Percentiles rank a stretch among this genome's conserved stretches.
Conservation (phyloP, 306 rosid species). For the Crotalaria pallida region DNA sequence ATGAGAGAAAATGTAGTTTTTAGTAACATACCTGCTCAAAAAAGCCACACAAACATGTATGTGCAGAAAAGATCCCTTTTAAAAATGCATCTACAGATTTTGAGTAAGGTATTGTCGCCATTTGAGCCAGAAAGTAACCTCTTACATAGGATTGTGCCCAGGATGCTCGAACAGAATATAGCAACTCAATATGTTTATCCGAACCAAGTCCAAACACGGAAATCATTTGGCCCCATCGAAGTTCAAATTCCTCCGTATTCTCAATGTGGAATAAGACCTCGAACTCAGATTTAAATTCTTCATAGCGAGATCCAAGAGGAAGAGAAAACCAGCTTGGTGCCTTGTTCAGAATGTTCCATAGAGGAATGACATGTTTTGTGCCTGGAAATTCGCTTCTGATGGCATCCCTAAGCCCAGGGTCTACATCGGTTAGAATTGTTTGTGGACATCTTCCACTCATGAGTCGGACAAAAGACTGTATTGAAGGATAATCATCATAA, state of each 20-base stretch:
- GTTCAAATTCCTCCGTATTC: constrained; percentile 74
- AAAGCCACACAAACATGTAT: constrained; percentile 75
- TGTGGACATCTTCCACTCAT: constrained; percentile 93
- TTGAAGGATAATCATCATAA: constrained; percentile 34
- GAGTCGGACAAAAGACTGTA: constrained; percentile 72
- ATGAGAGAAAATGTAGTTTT: not conserved
- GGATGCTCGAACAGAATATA: constrained; percentile 53
- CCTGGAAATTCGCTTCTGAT: constrained; percentile 59
- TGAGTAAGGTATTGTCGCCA: constrained; percentile 53
- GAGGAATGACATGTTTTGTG: constrained; percentile 64
- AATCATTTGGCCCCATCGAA: constrained; percentile 80
- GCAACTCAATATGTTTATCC: constrained; percentile 62
- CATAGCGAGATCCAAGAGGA: constrained; percentile 68
- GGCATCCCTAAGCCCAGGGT: constrained; percentile 74
- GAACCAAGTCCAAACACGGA: constrained; percentile 60
- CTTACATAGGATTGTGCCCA: constrained; percentile 74
- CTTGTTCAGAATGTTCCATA: constrained; percentile 61
- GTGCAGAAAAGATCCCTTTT: constrained; percentile 58
- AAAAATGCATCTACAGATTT: constrained; percentile 61
- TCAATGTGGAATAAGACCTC: constrained; percentile 63
- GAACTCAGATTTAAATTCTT: constrained; percentile 74
- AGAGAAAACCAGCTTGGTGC: constrained; percentile 76
- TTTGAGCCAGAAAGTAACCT: constrained; percentile 76
- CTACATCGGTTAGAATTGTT: constrained; percentile 77
- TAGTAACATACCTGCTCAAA: constrained; percentile 68